These are phyloP conservation scores for Candida insectalens DNA, from an alignment of 805 yeast species.

Conservation along the genomic window DNA sequence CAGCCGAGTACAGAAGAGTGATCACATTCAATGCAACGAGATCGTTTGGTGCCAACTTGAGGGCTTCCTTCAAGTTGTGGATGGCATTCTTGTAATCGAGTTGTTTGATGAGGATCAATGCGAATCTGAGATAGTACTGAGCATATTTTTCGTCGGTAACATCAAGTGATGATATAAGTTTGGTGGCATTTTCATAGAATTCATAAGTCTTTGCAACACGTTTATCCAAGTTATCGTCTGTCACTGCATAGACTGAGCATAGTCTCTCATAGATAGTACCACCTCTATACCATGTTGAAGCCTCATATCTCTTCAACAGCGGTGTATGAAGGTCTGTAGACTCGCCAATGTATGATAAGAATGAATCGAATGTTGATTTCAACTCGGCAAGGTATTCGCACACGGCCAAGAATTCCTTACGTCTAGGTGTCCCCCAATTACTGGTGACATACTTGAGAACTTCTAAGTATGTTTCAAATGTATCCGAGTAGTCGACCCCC, in stretches of 20 bases:
- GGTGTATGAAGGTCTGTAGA: conserved; percentile 12
- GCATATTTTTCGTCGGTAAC: conserved; percentile 9
- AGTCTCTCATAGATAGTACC: conserved; percentile 15
- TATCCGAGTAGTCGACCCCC: conserved; percentile 27
- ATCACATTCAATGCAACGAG: conserved; percentile 61
- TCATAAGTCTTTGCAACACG: conserved; percentile 5
- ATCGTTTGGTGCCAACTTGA: conserved; percentile 43
- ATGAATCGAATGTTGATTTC: conserved; percentile 5
- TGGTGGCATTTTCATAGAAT: conserved; percentile 8
- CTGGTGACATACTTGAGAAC: conserved; percentile 11
- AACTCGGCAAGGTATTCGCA: conserved; percentile 11
- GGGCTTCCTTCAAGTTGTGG: conserved; percentile 34
- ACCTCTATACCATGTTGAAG: conserved; percentile 14
- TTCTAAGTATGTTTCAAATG: conserved; percentile 13
- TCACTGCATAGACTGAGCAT: conserved; percentile 7
- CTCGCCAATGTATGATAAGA: conserved; percentile 5
- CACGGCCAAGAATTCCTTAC: conserved; percentile 10
- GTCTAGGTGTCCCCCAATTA: conserved; percentile 2
- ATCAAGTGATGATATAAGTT: conserved; percentile 7
- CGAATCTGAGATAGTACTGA: conserved; percentile 33
- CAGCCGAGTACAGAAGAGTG: conserved; percentile 51
- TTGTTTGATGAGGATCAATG: conserved; percentile 35
- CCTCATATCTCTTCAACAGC: conserved; percentile 13
- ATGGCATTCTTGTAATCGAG: conserved; percentile 33
- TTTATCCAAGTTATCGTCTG: conserved; percentile 6